Percentiles rank a stretch among this genome's conserved stretches.
Evolutionary conservation across 163 green algal species (phyloP).

Genomic region (Chlorella variabilis): DNA sequence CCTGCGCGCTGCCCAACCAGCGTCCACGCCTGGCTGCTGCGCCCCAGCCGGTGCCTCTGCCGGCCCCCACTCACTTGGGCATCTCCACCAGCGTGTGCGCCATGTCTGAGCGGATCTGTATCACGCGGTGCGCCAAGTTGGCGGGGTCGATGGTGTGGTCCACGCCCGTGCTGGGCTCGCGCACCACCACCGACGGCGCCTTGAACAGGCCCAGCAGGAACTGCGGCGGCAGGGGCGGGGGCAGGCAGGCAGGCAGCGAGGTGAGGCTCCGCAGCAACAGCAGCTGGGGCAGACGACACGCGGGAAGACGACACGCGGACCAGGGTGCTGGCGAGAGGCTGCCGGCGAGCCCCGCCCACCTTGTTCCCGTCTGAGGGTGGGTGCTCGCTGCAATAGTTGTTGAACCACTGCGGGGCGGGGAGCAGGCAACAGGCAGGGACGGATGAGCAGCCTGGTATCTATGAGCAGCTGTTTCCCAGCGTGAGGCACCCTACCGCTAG

Average conservation of each 20-base stretch:
- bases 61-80: constrained; percentile 18
- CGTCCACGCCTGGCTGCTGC: too few relatives aligned
- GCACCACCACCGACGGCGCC: constrained; percentile 5
- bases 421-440: too few relatives aligned
- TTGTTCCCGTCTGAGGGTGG: constrained; percentile 38
- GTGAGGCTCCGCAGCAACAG: too few relatives aligned
- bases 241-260: too few relatives aligned
- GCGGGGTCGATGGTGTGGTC: constrained; percentile 41
- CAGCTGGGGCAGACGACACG: too few relatives aligned
- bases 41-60: too few relatives aligned
- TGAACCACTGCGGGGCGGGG: constrained; percentile 52
- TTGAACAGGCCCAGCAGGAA: constrained; percentile 20
- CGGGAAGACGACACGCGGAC: background rate
- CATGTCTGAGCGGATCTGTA: constrained; percentile 45
- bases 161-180: constrained; percentile 15
- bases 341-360: background rate
- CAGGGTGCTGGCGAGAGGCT: background rate
- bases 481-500: too few relatives aligned
- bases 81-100: constrained; percentile 12
- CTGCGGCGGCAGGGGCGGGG: background rate
- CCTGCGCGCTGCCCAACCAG: background rate
- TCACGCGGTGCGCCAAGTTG: constrained; percentile 46
- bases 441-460: too few relatives aligned
- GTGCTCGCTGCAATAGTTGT: constrained; percentile 37
- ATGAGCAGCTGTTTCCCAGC: too few relatives aligned